Evolutionary conservation across 108 stramenopile species (phyloP), one percentile per base, ranked within the genome.

Genomic region (Nannochloropsis gaditana): DNA sequence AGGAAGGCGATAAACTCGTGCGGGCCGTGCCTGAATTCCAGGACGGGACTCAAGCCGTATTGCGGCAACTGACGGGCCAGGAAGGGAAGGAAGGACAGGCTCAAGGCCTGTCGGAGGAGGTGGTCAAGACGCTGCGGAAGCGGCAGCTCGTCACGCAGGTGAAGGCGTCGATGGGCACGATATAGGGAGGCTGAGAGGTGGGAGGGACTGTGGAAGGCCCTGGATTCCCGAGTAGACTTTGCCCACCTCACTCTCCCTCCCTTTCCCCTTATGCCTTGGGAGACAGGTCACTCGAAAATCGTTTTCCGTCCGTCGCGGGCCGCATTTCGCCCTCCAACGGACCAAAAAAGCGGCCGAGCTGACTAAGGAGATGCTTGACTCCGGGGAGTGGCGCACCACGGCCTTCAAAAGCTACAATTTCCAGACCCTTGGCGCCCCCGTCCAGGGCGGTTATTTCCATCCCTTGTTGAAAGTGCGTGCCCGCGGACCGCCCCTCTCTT

Each of bases 361-460:
- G 82, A 97, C 97, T 79, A 95, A 95, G 93, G 98, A 97, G 90
- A 95, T 98, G 96, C 92, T 99, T 73, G 96, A 96, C 45, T 93
- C 93, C 41, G 97, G 96, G 19, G 91, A 91, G 44, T 97, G 96
- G 95, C 92, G 94, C 87, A 91, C 91, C n/a, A 45, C 83, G n/a
- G 43, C 83, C 79, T 99, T 99, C 94, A 99, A 99, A 91, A 93
- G 93, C 42, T 97, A 96, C 93, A 99, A 99, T 92, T 96, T 98
- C 86, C 85, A 92, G 82, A 94, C 97, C 5, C 84, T 98, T 19
- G 98, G 98, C 21, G 96, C 94, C 84, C 93, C 82, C 83, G 94
- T 94, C 19, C 93, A 92, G 44, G 96, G 97, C 17, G 99, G 99
- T 50, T 95, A 95, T 88, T 92, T 97, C 81, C 99, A 99, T 86